Evolutionary conservation across 2,329 filamentous ascomycete genomes (phyloP).

Genomic region (Calonectria leucothoes): DNA sequence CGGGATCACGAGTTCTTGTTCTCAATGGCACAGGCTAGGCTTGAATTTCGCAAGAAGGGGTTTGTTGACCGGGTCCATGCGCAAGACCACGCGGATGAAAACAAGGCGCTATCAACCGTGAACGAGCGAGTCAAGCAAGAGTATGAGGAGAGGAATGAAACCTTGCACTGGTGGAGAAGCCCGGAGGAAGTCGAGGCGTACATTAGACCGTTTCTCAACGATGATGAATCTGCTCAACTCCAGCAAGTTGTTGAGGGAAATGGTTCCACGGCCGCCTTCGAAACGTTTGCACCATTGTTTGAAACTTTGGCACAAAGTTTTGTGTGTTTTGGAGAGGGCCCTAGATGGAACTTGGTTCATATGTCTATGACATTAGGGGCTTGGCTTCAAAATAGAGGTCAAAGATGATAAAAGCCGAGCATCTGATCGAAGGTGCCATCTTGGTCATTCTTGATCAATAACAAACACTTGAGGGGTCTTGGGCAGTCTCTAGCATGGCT

Average conservation of each 20-base stretch:
- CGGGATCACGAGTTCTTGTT: slow-evolving; percentile 34
- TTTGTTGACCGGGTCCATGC: slow-evolving; percentile 26
- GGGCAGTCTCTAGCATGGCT: background rate
- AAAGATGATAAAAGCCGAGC: background rate
- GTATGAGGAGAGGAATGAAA: slow-evolving; percentile 26
- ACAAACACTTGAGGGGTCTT: too few relatives aligned
- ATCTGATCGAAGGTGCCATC: background rate
- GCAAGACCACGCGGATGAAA: slow-evolving; percentile 10
- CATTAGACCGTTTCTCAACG: slow-evolving; percentile 30
- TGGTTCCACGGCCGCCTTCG: slow-evolving; percentile 18
- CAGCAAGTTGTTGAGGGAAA: slow-evolving; percentile 36
- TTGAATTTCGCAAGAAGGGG: slow-evolving; percentile 37
- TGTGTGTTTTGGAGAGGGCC: slow-evolving; percentile 39
- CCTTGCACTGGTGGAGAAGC: slow-evolving; percentile 37
- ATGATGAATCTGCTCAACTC: slow-evolving; percentile 27
- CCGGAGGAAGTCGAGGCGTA: slow-evolving; percentile 35
- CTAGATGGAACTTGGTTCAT: slow-evolving; percentile 24
- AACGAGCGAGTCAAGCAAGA: slow-evolving; percentile 27
- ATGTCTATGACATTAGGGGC: slow-evolving; percentile 17
- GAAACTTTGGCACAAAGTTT: slow-evolving; percentile 34
- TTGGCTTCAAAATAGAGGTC: background rate
- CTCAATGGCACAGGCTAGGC: slow-evolving; percentile 30
- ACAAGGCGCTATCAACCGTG: slow-evolving; percentile 2
- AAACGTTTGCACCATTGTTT: slow-evolving; percentile 30
- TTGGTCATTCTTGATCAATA: background rate